Conservation (phyloP, 1,139 yeast species). For the Saccharomycopsis hybrid region DNA sequence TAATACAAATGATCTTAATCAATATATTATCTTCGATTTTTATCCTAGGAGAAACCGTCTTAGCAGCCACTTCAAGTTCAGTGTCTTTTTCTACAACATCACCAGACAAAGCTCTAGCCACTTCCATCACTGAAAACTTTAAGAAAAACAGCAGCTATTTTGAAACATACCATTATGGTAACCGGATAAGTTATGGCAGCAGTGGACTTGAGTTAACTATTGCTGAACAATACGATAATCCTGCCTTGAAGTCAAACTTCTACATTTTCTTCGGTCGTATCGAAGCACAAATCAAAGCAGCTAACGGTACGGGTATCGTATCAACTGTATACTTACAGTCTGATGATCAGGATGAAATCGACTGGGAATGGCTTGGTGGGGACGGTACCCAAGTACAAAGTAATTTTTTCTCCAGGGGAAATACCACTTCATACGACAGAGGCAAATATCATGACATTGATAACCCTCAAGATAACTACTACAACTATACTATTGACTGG, state of each 20-base stretch:
- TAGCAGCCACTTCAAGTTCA: too few relatives aligned
- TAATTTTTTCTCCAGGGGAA: conserved; percentile 77
- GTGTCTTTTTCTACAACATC: too few relatives aligned
- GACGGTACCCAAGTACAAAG: conserved; percentile 70
- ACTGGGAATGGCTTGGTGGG: conserved; percentile 78
- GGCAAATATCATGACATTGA: conserved; percentile 64
- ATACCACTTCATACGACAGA: conserved; percentile 69
- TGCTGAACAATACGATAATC: conserved; percentile 61
- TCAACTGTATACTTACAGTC: conserved; percentile 77
- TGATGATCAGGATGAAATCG: conserved; percentile 83
- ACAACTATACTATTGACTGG: conserved; percentile 84
- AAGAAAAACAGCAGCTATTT: conserved; percentile 1
- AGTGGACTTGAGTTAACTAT: conserved; percentile 58
- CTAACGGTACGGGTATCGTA: conserved; percentile 68
- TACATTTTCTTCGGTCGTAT: conserved; percentile 84
- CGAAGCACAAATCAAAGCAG: conserved; percentile 65
- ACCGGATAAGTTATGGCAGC: conserved; percentile 32
- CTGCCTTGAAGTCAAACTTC: conserved; percentile 67
- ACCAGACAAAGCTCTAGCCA: conserved; percentile 10
- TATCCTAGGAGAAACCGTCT: too few relatives aligned
- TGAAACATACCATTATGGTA: conserved; percentile 26
- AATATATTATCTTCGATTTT: too few relatives aligned
- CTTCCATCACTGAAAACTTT: conserved; percentile 10
- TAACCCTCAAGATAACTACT: conserved; percentile 51
- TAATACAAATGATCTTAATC: too few relatives aligned